Conservation (phyloP, 495 filamentous ascomycete species). For the Aspergillus steynii region DNA sequence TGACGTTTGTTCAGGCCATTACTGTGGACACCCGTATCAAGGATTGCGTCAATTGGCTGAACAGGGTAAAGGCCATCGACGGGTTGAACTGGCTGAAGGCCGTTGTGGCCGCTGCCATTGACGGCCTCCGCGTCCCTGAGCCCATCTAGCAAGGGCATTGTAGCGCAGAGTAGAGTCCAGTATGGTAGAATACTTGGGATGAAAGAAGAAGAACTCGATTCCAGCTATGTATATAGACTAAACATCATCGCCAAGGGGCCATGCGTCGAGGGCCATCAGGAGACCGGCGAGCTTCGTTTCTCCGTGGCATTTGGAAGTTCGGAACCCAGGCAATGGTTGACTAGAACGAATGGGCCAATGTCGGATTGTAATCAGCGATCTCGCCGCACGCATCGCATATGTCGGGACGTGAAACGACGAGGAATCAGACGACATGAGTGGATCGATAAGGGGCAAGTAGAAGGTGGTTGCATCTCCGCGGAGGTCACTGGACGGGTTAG, state of each 20-base stretch:
- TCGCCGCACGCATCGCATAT: background rate
- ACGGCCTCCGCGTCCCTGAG: slow-evolving; percentile 31
- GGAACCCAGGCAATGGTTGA: background rate
- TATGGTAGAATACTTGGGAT: background rate
- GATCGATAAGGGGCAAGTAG: background rate
- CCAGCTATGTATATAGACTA: background rate
- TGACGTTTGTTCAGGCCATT: slow-evolving; percentile 46
- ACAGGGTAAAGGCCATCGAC: slow-evolving; percentile 1
- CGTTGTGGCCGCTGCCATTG: slow-evolving; percentile 22
- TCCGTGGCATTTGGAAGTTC: background rate
- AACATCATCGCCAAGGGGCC: background rate
- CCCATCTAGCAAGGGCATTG: slow-evolving; percentile 40
- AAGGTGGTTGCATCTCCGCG: background rate
- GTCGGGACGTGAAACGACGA: background rate
- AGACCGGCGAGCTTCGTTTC: background rate
- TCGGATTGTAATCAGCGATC: background rate
- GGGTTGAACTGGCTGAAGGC: background rate
- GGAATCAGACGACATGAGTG: background rate
- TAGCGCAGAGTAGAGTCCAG: slow-evolving; percentile 1
- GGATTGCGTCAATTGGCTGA: slow-evolving; percentile 7
- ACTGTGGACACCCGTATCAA: background rate
- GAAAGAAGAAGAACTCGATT: background rate
- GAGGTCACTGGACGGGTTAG: background rate
- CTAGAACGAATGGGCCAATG: background rate
- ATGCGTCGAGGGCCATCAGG: background rate